Percentiles rank a stretch among this genome's conserved stretches.
These are phyloP conservation scores for Microcyclosporella mali DNA, from an alignment of 2,329 filamentous ascomycete genomes.

Conservation along the genomic window DNA sequence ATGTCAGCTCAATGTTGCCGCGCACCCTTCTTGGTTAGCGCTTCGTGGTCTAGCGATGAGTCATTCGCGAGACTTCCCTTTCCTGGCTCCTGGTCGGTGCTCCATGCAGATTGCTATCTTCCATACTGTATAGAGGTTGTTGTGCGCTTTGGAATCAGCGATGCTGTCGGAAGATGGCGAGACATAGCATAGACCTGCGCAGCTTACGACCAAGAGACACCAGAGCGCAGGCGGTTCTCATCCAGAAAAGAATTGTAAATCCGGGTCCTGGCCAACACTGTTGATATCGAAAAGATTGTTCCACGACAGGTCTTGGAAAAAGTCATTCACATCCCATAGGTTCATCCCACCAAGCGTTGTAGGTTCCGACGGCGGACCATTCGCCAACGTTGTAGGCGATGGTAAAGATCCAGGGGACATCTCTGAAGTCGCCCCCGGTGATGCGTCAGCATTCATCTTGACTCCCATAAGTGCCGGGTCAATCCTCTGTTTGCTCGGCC, in stretches of 20 bases:
- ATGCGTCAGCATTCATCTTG: background rate
- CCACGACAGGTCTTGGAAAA: constrained; percentile 19
- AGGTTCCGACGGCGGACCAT: too few species aligned
- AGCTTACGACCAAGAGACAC: background rate
- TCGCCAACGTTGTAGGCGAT: too few species aligned
- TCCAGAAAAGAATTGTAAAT: constrained; percentile 18
- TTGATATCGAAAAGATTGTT: constrained; percentile 21
- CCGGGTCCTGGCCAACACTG: constrained; percentile 11
- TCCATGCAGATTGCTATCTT: too few species aligned
- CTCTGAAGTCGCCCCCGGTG: background rate
- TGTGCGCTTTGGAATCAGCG: too few species aligned
- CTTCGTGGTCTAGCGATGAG: too few species aligned
- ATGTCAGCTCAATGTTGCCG: too few species aligned
- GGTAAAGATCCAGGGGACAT: too few species aligned
- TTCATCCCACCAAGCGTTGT: background rate
- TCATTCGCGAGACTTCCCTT: too few species aligned
- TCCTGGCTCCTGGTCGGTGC: too few species aligned
- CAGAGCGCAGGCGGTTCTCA: constrained; percentile 6
- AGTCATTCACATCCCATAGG: constrained; percentile 19
- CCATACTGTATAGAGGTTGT: too few species aligned
- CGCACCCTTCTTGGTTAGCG: too few species aligned
- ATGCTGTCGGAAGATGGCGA: constrained; percentile 1
- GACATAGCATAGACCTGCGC: constrained; percentile 5
- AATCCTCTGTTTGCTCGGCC: background rate
- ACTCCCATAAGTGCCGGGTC: background rate